These are phyloP conservation scores for Prunus yedoensis DNA, from an alignment of 331 rosid genomes.

Conservation along the genomic window DNA sequence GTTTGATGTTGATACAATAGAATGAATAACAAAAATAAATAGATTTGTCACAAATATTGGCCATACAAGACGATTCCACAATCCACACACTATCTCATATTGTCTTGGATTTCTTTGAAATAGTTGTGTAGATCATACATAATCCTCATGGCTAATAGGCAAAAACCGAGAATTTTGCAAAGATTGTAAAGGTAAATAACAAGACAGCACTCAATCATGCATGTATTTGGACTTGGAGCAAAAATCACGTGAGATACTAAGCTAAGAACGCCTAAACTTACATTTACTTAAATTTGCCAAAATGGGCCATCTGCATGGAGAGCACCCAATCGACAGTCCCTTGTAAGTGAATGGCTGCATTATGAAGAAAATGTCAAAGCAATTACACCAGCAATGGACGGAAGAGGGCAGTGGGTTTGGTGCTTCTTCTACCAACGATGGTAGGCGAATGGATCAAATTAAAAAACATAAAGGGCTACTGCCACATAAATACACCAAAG, in stretches of 20 bases:
- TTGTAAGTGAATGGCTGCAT: constrained; percentile 47
- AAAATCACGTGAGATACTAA: background rate
- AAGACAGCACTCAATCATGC: background rate
- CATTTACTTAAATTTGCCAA: constrained; percentile 25
- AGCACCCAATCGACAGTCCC: constrained; percentile 31
- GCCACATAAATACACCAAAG: background rate
- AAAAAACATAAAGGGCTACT: background rate
- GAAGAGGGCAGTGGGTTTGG: background rate
- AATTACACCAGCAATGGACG: background rate
- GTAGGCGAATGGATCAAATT: background rate
- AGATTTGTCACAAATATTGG: too few relatives aligned
- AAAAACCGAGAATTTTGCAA: background rate
- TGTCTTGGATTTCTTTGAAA: too few relatives aligned
- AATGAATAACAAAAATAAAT: too few relatives aligned
- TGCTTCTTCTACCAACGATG: background rate
- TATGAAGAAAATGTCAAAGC: background rate
- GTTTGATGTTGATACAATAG: too few relatives aligned
- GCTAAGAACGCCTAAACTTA: constrained; percentile 33
- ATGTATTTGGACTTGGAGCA: background rate
- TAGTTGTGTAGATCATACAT: background rate
- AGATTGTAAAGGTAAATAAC: background rate
- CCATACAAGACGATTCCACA: too few relatives aligned
- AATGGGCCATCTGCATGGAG: constrained; percentile 21
- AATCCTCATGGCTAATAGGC: background rate
- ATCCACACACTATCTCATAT: too few relatives aligned